Conservation (phyloP, 345 rosid genomes). For the Aquilaria malaccensis region DNA sequence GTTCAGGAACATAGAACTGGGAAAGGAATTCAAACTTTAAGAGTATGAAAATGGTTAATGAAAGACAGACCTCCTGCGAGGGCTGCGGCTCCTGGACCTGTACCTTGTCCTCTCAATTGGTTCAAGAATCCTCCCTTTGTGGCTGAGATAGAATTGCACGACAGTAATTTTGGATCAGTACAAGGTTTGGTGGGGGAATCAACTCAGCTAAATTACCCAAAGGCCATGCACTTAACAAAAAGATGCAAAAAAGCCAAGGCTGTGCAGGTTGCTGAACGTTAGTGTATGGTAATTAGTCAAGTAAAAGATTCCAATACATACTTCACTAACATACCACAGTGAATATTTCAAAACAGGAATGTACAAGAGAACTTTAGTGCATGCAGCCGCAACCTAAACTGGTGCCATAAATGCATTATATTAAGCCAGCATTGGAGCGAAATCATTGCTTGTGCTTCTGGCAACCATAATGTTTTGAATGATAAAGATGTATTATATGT, state of each 20-base stretch:
- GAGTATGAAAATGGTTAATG: neutral
- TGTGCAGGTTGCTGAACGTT: neutral
- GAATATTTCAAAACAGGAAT: no score
- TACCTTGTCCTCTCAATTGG: slow-evolving; percentile 22
- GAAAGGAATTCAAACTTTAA: neutral
- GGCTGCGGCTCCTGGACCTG: slow-evolving; percentile 46
- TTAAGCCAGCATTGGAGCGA: neutral
- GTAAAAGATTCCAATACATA: no score
- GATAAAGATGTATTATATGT: neutral
- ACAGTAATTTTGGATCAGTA: slow-evolving; percentile 5
- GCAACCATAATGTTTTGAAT: no score
- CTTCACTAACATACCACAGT: no score
- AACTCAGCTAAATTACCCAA: neutral
- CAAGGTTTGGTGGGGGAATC: neutral
- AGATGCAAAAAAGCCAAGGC: neutral
- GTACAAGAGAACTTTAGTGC: no score
- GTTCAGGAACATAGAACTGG: neutral
- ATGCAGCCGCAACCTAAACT: no score
- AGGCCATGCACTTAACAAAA: neutral
- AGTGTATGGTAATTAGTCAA: no score
- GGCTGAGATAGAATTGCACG: slow-evolving; percentile 21
- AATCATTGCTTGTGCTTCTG: neutral
- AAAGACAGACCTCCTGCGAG: slow-evolving; percentile 29
- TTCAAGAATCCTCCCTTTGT: slow-evolving; percentile 23
- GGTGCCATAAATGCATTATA: neutral